Evolutionary conservation across 345 rosid species (phyloP).

Genomic region (Excoecaria agallocha): DNA sequence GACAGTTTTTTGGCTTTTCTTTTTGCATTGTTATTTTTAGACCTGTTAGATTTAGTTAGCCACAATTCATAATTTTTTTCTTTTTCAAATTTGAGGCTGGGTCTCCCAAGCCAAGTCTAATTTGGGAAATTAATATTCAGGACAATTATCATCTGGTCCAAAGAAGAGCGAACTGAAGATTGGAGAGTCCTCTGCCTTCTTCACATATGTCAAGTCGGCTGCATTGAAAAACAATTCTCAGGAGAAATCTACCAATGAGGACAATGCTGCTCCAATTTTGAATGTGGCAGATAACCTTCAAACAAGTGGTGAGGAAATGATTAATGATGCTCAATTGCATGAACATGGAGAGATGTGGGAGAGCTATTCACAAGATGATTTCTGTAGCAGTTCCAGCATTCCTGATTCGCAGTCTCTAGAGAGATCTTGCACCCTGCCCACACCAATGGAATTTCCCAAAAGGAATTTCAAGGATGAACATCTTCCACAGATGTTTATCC

Average conservation of each 20-base stretch:
- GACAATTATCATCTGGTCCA: constrained; percentile 62
- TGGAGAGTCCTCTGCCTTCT: constrained; percentile 95
- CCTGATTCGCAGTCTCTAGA: constrained; percentile 56
- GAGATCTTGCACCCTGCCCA: constrained; percentile 60
- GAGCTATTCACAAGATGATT: constrained; percentile 52
- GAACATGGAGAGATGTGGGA: constrained; percentile 57
- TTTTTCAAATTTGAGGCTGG: not conserved
- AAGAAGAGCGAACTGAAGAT: constrained; percentile 71
- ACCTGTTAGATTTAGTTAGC: not conserved
- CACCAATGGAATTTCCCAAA: constrained; percentile 47
- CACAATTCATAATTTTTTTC: not conserved
- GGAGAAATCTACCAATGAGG: constrained; percentile 25
- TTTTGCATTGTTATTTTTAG: not conserved
- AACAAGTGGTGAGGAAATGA: constrained; percentile 29
- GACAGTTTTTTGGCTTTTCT: not conserved
- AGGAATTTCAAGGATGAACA: constrained; percentile 45
- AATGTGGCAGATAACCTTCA: constrained; percentile 38
- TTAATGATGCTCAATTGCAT: constrained; percentile 34
- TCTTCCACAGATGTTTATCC: constrained; percentile 32
- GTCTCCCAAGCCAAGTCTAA: not conserved
- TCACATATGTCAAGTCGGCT: constrained; percentile 76
- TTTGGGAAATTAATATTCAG: constrained; percentile 37
- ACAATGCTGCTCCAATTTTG: constrained; percentile 22
- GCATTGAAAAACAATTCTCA: constrained; percentile 33
- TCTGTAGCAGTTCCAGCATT: constrained; percentile 48